Evolutionary conservation across 257 asterid species (phyloP).

Genomic region (Cinchona pubescens): DNA sequence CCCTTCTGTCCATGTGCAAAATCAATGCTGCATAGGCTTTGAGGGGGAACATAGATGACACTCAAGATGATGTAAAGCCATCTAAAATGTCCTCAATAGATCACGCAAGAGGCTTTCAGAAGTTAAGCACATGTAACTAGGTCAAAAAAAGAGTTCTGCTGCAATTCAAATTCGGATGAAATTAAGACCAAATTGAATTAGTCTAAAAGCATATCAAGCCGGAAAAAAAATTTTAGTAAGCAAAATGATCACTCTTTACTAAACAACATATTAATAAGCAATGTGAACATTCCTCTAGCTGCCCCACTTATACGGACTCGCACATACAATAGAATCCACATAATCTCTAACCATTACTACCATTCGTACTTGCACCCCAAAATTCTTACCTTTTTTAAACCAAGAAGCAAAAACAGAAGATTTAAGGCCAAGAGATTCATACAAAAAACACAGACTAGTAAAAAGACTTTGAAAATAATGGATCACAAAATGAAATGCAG

Average conservation of each 20-base stretch:
- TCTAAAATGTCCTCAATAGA: not conserved
- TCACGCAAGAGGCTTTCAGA: not conserved
- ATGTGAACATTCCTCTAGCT: not conserved
- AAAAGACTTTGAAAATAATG: not conserved
- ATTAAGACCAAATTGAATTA: not conserved
- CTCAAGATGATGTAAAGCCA: not conserved
- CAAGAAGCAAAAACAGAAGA: not conserved
- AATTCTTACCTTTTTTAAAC: no score
- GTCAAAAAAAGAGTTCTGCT: not conserved
- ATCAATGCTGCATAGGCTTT: not conserved
- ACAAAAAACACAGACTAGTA: not conserved
- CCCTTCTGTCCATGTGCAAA: not conserved
- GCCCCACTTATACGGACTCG: not conserved
- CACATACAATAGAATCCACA: not conserved
- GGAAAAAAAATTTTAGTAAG: not conserved
- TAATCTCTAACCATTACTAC: no score
- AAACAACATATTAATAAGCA: not conserved
- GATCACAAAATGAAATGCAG: not conserved
- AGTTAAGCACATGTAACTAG: not conserved
- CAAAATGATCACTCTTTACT: not conserved
- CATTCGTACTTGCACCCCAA: not conserved
- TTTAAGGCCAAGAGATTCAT: not conserved
- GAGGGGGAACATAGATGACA: slow-evolving; percentile 1
- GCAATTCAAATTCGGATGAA: not conserved
- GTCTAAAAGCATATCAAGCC: not conserved